Conservation (phyloP, 495 filamentous ascomycete genomes). For the Schizothecium vesticola region DNA sequence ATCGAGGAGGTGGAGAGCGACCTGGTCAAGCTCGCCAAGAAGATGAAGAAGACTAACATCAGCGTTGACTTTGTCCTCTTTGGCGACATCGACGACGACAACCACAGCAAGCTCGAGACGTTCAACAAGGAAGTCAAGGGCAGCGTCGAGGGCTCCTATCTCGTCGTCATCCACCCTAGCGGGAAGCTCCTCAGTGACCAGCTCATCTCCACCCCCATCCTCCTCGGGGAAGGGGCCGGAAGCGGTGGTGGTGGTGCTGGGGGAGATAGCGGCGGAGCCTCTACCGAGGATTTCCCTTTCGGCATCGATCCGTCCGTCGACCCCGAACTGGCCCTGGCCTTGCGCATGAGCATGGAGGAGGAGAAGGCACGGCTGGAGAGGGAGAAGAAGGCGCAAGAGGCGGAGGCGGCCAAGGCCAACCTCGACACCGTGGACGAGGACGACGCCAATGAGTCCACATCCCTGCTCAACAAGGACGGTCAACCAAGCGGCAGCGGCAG, state of each 20-base stretch:
- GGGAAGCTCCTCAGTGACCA: slow-evolving; percentile 87
- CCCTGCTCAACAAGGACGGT: slow-evolving; percentile 59
- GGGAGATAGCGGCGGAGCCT: slow-evolving; percentile 52
- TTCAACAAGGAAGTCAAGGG: slow-evolving; percentile 91
- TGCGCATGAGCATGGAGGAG: slow-evolving; percentile 97
- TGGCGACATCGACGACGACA: slow-evolving; percentile 86
- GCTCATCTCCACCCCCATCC: slow-evolving; percentile 84
- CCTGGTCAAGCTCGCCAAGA: slow-evolving; percentile 84
- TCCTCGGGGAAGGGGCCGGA: slow-evolving; percentile 66
- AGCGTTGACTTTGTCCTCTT: slow-evolving; percentile 92
- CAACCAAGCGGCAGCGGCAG: slow-evolving; percentile 56
- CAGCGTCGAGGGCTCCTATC: slow-evolving; percentile 72
- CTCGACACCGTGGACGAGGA: slow-evolving; percentile 64
- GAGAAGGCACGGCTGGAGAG: slow-evolving; percentile 84
- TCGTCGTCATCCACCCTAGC: slow-evolving; percentile 86
- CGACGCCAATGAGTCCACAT: slow-evolving; percentile 51
- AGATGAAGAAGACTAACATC: slow-evolving; percentile 96
- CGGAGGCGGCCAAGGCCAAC: slow-evolving; percentile 59
- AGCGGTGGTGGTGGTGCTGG: slow-evolving; percentile 44
- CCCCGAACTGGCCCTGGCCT: slow-evolving; percentile 88
- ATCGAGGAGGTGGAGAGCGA: slow-evolving; percentile 84
- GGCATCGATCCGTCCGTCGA: slow-evolving; percentile 76
- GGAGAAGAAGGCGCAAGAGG: slow-evolving; percentile 71
- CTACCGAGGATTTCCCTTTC: slow-evolving; percentile 55
- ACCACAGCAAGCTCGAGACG: slow-evolving; percentile 76